These are phyloP conservation scores for Elongisporangium undulatum DNA, from an alignment of 352 stramenopile genomes.

Conservation along the genomic window DNA sequence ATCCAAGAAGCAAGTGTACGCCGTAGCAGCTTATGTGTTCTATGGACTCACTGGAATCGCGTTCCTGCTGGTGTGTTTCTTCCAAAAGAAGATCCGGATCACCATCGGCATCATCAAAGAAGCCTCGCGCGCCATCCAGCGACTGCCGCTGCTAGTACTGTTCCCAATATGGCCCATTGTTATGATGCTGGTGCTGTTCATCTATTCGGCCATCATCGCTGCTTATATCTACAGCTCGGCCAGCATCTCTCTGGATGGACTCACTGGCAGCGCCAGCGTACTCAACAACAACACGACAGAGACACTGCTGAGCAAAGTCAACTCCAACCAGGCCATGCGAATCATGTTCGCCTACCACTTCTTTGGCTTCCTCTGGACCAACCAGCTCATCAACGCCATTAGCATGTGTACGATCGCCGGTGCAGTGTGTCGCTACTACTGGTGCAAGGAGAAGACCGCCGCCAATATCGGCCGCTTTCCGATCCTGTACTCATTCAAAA, in stretches of 20 bases:
- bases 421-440: slow-evolving; percentile 91
- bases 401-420: slow-evolving; percentile 94
- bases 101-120: slow-evolving; percentile 77
- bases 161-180: slow-evolving; percentile 67
- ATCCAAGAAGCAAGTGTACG: slow-evolving; percentile 56
- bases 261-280: slow-evolving; percentile 13
- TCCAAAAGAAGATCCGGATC: slow-evolving; percentile 79
- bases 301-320: slow-evolving; percentile 38
- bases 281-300: slow-evolving; percentile 10
- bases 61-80: slow-evolving; percentile 79
- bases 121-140: slow-evolving; percentile 53
- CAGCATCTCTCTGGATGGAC: slow-evolving; percentile 31
- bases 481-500: slow-evolving; percentile 60
- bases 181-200: slow-evolving; percentile 58
- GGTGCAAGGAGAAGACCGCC: slow-evolving; percentile 66
- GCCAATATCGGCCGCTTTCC: slow-evolving; percentile 68
- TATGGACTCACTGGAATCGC: slow-evolving; percentile 51
- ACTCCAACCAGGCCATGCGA: slow-evolving; percentile 55
- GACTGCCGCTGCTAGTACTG: slow-evolving; percentile 54
- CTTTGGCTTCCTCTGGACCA: slow-evolving; percentile 96
- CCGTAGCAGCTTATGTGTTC: slow-evolving; percentile 55
- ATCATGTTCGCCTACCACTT: slow-evolving; percentile 79
- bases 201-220: slow-evolving; percentile 52
- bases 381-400: slow-evolving; percentile 94
- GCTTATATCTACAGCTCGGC: slow-evolving; percentile 70